Percentiles rank a stretch among this genome's conserved stretches.
Evolutionary conservation across 768 basidiomycete species (phyloP).

Genomic region (Polyporus arcularius): DNA sequence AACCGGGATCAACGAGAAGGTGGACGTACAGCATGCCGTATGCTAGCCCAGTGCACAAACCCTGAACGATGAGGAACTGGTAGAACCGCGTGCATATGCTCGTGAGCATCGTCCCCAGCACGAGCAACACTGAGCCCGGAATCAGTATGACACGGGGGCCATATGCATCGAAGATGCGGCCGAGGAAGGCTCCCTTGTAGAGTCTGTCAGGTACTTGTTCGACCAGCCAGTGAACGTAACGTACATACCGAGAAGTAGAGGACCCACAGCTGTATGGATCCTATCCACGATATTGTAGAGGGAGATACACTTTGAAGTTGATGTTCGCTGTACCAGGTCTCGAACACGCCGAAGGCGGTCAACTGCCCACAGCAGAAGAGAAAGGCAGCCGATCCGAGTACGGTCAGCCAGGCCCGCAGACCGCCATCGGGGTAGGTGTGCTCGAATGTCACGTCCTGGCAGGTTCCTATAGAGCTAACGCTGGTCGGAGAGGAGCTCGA

Average conservation of each 20-base stretch:
- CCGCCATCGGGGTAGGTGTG: constrained; percentile 31
- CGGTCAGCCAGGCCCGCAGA: constrained; percentile 43
- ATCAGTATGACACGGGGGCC: constrained; percentile 58
- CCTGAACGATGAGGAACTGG: constrained; percentile 64
- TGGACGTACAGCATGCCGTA: constrained; percentile 61
- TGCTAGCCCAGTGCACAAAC: constrained; percentile 63
- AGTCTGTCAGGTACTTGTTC: background rate
- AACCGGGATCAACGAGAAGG: background rate
- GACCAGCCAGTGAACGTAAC: background rate
- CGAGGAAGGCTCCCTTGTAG: constrained; percentile 63
- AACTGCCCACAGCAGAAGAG: constrained; percentile 48
- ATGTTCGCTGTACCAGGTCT: constrained; percentile 18
- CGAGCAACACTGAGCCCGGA: constrained; percentile 49
- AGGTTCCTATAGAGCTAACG: no score
- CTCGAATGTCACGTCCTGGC: no score
- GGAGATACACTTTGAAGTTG: constrained; percentile 5
- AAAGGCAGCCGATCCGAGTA: constrained; percentile 62
- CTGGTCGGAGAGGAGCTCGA: no score
- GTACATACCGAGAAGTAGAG: constrained; percentile 63
- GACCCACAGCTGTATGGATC: constrained; percentile 65
- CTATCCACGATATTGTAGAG: constrained; percentile 44
- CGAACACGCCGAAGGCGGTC: constrained; percentile 17
- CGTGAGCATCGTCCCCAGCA: constrained; percentile 57
- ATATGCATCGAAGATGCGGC: constrained; percentile 58
- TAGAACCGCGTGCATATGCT: constrained; percentile 59